phyloP scores from a whole-genome alignment of 306 rosid genomes.

The Acacia acuminata region DNA sequence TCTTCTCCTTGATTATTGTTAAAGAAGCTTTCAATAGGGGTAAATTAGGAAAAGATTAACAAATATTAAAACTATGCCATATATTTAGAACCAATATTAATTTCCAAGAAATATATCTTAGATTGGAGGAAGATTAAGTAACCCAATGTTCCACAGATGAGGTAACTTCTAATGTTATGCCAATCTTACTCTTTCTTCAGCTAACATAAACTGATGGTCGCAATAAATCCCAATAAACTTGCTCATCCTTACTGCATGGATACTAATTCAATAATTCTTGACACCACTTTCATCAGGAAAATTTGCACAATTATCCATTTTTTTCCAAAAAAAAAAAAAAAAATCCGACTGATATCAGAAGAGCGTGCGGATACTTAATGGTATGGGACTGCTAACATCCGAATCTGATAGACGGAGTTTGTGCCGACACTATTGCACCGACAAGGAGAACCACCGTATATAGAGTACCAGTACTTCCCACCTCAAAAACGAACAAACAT shows the following conservation, averaged over 20 bases:
- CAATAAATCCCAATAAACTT: background rate
- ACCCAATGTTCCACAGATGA: background rate
- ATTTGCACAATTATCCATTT: background rate
- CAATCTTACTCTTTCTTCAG: background rate
- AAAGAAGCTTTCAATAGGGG: too few species aligned
- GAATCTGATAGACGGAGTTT: background rate
- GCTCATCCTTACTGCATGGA: background rate
- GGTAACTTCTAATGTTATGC: background rate
- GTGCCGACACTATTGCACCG: background rate
- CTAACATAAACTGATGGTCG: background rate
- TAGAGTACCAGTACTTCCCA: background rate
- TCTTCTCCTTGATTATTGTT: too few species aligned
- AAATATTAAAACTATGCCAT: too few species aligned
- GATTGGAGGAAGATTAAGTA: too few species aligned
- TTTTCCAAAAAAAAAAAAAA: too few species aligned
- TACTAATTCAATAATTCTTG: background rate
- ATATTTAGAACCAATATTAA: too few species aligned
- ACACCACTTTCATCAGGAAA: background rate
- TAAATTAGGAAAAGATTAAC: too few species aligned
- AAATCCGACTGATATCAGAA: background rate
- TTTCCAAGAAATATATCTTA: too few species aligned
- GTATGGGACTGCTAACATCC: background rate
- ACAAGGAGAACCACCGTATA: background rate
- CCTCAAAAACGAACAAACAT: background rate
- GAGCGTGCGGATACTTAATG: too few species aligned